Evolutionary conservation across 2,329 filamentous ascomycete species (phyloP), one percentile per base, ranked within the genome.

Genomic region (Colletotrichum eremochloae): DNA sequence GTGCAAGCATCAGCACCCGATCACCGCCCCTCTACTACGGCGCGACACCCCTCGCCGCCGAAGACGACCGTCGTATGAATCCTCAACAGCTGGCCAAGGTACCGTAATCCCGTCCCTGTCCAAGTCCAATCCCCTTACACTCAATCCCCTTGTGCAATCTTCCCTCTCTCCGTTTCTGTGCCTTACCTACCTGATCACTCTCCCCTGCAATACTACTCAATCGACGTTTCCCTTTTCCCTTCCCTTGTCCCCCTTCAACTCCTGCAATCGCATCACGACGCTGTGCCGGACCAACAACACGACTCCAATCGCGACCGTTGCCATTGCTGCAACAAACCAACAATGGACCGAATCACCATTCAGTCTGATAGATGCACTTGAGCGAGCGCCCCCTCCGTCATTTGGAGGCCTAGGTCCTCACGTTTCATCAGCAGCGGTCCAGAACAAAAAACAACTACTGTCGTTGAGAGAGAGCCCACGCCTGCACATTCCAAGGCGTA

Each of bases 51-150:
- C 80, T 82, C 79, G 74, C 75, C 68, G 76, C 79, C 76, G 78
- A 77, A 78, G 81, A 82, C 79, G 78, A 78, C 78, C 78, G 76
- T 79, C 82, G 79, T 78, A 85, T 85, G 84, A 85, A 84, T 83
- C 81, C 65, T 63, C 72, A 82, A 80, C 82, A 81, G 81, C 81
- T 84, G 68, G 78, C 81, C 74, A 85, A 85, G 83, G 83, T 84
- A 84, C 69, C 71, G 63, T 76, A 53, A 36, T 42, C 52, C 29
- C 46, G 9, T 48, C 46, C 52, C n/a, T n/a, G n/a, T 48, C 46
- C 48, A 14, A 38, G 40, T 33, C 50, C 38, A 24, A 52, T n/a
- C 36, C 56, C 44, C n/a, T 46, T 24, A 38, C 56, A 31, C n/a
- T 61, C 56, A 15, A 14, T 52, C 42, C 44, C 38, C 48, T 24